Evolutionary conservation across 352 stramenopile genomes (phyloP), one percentile per base, ranked within the genome.

Genomic region (Pythium phragmitis): DNA sequence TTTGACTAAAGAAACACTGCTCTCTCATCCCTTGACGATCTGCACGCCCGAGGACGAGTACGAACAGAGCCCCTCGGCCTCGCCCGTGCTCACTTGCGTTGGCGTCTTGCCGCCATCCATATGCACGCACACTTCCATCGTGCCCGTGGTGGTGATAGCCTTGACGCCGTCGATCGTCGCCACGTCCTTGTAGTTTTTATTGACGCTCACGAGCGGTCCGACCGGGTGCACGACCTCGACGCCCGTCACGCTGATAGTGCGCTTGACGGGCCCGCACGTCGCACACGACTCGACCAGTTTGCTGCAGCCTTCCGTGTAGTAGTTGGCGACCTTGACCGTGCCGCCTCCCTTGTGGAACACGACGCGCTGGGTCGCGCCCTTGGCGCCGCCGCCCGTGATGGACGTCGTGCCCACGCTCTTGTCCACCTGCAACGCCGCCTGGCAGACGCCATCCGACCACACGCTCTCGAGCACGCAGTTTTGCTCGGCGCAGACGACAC

Each of bases 141-240:
- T 39, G 19, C 33, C 58, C 4, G 42, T 69, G 21, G 67, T 33
- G 3, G 74, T 77, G 6, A 65, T 76, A 3, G 60, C 75, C 41
- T 67, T 80, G 14, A 74, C 67, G 51, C 75, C 84, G 16, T 70
- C 73, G 41, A 88, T 78, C 0, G 66, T 76, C 17, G 76, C 81
- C 53, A 75, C 60, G 61, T 90, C 81, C 39, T 87, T 83, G 73
- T 90, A 90, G 65, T 90, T 90, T 33, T 76, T 66, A 53, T 90
- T 90, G 64, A 90, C 71, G 28, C 79, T 75, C 51, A 90, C 80
- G 16, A 90, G 72, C 42, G 84, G 75, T 0, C 73, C 67, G 1
- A 69, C 78, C 33, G 81, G 81, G 55, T 85, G 80, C n/a, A 82
- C 61, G n/a, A 65, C 75, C 17, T 79, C 69, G 14, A 88, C 68